Percentiles rank a stretch among this genome's conserved stretches.
Conservation (phyloP, 2,329 filamentous ascomycete genomes). For the Cytospora mali region DNA sequence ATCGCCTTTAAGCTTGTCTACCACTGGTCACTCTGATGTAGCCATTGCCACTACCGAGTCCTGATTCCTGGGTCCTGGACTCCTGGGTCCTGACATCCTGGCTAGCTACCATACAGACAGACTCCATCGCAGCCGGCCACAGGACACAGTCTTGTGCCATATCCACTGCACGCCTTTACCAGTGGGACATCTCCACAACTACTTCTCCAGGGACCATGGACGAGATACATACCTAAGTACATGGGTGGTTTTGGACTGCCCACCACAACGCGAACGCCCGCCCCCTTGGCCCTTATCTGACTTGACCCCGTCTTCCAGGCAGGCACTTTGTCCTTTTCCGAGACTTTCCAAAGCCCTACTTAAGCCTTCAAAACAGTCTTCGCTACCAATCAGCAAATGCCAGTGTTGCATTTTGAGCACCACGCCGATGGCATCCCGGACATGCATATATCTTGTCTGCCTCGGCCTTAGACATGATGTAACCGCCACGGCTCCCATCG, state of each 20-base stretch:
- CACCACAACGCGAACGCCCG: no score
- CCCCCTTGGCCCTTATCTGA: no score
- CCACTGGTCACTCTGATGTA: not conserved
- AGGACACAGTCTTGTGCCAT: not conserved
- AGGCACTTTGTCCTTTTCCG: not conserved
- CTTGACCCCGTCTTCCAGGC: not conserved
- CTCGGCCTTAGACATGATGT: constrained; percentile 16
- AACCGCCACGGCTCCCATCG: constrained; percentile 14
- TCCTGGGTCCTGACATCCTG: not conserved
- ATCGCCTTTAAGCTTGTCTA: constrained; percentile 22
- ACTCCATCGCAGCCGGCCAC: not conserved
- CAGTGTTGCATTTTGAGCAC: constrained; percentile 9
- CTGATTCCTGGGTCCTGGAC: not conserved
- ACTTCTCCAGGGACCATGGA: not conserved
- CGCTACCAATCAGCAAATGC: not conserved
- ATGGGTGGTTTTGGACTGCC: not conserved
- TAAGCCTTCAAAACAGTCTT: not conserved
- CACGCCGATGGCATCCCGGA: constrained; percentile 5
- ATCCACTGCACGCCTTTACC: not conserved
- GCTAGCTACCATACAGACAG: not conserved
- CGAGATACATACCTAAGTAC: no score
- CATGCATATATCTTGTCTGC: not conserved
- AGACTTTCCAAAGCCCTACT: not conserved
- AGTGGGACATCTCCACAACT: not conserved
- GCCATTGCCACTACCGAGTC: not conserved